A percentile compares a stretch with the other conserved stretches of the same genome.
Evolutionary conservation across 108 stramenopile species (phyloP).

Genomic region (Parmales sp.): DNA sequence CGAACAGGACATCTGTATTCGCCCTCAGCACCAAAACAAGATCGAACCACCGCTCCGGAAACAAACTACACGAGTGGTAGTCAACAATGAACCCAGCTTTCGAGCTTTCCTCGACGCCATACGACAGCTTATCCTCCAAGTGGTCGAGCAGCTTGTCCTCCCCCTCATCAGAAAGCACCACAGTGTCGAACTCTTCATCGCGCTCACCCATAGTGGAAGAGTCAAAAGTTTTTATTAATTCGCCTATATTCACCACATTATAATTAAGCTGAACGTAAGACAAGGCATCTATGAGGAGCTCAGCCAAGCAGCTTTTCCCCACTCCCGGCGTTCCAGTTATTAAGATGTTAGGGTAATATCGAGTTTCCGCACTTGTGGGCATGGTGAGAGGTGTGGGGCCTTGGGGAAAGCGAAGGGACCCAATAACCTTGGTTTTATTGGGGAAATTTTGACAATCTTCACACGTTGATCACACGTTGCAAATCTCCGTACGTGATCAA

Average conservation of each 20-base stretch:
- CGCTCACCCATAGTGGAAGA: constrained; percentile 66
- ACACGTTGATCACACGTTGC: too few relatives aligned
- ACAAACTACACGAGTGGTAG: constrained; percentile 80
- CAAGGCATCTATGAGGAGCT: constrained; percentile 38
- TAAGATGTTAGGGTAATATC: constrained; percentile 86
- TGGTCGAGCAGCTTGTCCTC: constrained; percentile 67
- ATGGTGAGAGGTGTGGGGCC: too few relatives aligned
- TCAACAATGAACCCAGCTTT: constrained; percentile 72
- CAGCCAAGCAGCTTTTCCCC: constrained; percentile 71
- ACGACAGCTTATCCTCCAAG: constrained; percentile 48
- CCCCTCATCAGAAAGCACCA: constrained; percentile 79
- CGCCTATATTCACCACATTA: constrained; percentile 65
- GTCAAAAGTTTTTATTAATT: constrained; percentile 57
- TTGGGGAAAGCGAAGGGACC: too few relatives aligned
- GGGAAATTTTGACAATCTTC: too few relatives aligned
- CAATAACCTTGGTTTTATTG: too few relatives aligned
- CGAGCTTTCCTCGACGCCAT: constrained; percentile 45
- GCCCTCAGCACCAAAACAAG: constrained; percentile 74
- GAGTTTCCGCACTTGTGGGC: too few relatives aligned
- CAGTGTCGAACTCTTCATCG: constrained; percentile 75
- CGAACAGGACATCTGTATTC: constrained; percentile 72
- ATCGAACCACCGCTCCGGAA: constrained; percentile 96
- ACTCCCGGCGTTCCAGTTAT: constrained; percentile 86
- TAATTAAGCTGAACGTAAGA: constrained; percentile 25
- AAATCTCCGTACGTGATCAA: too few relatives aligned